phyloP scores from a whole-genome alignment of 768 basidiomycete species.

The Russula olivacea region DNA sequence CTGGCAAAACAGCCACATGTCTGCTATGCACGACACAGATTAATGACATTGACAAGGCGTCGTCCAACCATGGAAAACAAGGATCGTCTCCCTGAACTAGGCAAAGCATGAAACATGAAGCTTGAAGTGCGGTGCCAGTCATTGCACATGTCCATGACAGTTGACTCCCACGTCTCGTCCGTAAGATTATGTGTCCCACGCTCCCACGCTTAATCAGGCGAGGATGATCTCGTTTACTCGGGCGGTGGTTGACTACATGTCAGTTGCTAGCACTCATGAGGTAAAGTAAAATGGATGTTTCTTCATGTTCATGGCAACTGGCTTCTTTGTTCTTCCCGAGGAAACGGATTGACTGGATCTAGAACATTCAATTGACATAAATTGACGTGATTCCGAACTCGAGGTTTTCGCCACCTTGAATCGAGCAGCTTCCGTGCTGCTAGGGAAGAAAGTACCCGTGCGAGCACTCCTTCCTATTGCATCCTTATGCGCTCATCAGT shows the following conservation, averaged over 20 bases:
- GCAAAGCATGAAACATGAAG: neutral
- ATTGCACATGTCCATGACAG: neutral
- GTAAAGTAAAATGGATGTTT: neutral
- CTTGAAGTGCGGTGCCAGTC: neutral
- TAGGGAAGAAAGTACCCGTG: slow-evolving; percentile 5
- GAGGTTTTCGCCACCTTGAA: slow-evolving; percentile 12
- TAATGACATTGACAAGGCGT: neutral
- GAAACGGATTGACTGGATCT: neutral
- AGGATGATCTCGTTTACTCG: neutral
- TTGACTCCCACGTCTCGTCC: neutral
- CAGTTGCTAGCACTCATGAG: neutral
- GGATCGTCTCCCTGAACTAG: slow-evolving; percentile 1
- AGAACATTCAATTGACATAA: slow-evolving; percentile 12
- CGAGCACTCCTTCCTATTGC: neutral
- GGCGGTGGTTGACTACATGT: neutral
- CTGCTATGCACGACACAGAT: neutral
- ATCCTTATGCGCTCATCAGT: slow-evolving; percentile 11
- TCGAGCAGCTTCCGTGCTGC: slow-evolving; percentile 16
- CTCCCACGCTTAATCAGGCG: slow-evolving; percentile 10
- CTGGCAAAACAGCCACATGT: neutral
- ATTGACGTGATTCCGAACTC: slow-evolving; percentile 10
- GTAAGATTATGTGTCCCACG: slow-evolving; percentile 1
- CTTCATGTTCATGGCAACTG: neutral
- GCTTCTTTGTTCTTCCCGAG: slow-evolving; percentile 6
- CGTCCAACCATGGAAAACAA: neutral